Conservation (phyloP, 345 rosid species). For the Physaria fendleri region DNA sequence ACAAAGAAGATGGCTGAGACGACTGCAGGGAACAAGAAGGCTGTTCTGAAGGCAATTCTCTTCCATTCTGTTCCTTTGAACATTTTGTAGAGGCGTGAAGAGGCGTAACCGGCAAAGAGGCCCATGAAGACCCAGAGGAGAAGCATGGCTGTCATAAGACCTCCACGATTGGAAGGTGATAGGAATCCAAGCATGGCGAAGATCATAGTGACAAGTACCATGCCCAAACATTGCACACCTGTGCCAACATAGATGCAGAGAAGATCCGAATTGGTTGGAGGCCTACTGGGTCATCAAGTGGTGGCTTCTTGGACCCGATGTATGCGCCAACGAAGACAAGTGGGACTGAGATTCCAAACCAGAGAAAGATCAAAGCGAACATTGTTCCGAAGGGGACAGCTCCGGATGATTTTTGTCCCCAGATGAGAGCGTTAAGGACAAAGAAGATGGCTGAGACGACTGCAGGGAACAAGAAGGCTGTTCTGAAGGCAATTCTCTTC, state of each 20-base stretch:
- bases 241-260: conserved; percentile 70
- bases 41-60: conserved; percentile 65
- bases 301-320: conserved; percentile 65
- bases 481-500: conserved; percentile 65
- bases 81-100: conserved; percentile 58
- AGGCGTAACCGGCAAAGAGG: conserved; percentile 63
- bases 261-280: conserved; percentile 59
- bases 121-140: conserved; percentile 86
- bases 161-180: conserved; percentile 78
- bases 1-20: conserved; percentile 64
- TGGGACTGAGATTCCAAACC: conserved; percentile 82
- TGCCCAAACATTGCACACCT: conserved; percentile 70
- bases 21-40: conserved; percentile 59
- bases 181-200: conserved; percentile 75
- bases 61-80: conserved; percentile 82
- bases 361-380: conserved; percentile 65
- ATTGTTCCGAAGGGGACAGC: conserved; percentile 89
- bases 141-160: conserved; percentile 86
- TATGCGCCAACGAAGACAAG: conserved; percentile 62
- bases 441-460: conserved; percentile 58
- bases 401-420: conserved; percentile 85
- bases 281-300: conserved; percentile 71
- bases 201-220: conserved; percentile 69
- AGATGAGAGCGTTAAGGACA: conserved; percentile 62
- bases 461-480: conserved; percentile 70